phyloP scores from a whole-genome alignment of 495 filamentous ascomycete species.

The Annulohypoxylon stygium region DNA sequence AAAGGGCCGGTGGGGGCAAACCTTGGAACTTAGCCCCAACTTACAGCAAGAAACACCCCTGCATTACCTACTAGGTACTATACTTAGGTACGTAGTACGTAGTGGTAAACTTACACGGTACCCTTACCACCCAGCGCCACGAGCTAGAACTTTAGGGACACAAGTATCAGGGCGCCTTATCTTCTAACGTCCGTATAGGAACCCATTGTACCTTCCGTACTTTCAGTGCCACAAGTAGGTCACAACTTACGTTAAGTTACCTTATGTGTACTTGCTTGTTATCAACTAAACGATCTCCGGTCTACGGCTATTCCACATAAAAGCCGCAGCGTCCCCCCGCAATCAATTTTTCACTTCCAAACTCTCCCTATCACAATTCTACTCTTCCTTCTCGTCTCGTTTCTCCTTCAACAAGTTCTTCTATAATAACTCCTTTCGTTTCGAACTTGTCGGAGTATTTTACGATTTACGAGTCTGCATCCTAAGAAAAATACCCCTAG shows the following conservation, averaged over 20 bases:
- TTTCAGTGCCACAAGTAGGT: neutral
- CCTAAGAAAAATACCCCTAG: constrained; percentile 24
- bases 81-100: neutral
- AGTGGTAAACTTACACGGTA: no score
- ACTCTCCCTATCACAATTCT: constrained; percentile 20
- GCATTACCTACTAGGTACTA: constrained; percentile 18
- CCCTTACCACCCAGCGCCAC: constrained; percentile 10
- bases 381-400: neutral
- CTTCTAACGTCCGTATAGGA: constrained; percentile 17
- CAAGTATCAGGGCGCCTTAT: constrained; percentile 18
- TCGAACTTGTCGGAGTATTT: constrained; percentile 21
- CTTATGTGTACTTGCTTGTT: constrained; percentile 19
- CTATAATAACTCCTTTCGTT: constrained; percentile 19
- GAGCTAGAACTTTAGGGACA: constrained; percentile 20
- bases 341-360: constrained; percentile 20
- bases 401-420: constrained; percentile 22
- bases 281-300: constrained; percentile 24
- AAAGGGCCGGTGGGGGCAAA: constrained; percentile 24
- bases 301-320: constrained; percentile 44
- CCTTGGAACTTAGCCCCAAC: constrained; percentile 28
- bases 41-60: constrained; percentile 27
- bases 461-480: constrained; percentile 21
- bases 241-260: neutral
- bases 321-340: constrained; percentile 47
- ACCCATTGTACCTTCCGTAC: neutral